Base-by-base conservation (phyloP, 371 early-diverging fungal genomes). In the Syncephalastrum racemosum region DNA sequence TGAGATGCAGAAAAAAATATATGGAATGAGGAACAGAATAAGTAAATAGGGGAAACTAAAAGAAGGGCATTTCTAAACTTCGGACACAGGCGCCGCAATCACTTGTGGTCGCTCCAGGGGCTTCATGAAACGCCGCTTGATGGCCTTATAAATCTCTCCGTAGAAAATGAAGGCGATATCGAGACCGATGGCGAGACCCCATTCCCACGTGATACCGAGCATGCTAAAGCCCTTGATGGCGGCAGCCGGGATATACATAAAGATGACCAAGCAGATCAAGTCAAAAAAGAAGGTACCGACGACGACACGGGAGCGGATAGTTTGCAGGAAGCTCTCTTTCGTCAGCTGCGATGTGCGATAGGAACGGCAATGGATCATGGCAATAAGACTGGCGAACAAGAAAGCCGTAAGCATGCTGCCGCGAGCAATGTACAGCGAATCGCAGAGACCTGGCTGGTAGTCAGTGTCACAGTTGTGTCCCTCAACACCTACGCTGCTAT, bases 211-310 rank as follows among this genome's bases (percentile, higher is more conserved):
- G 25, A 88, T 77, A 27, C 71, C 61, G 42, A 63, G 40, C 61
- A 87, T 82, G 64, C 78, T 81, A 60, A 90, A 88, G 42, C 84
- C 84, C 25, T 64, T 54, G 24, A 70, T 66, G 65, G 88, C 89
- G 40, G 83, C 56, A 0, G 69, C 75, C 1, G 89, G 88, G 14
- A 90, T 76, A 62, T 90, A 90, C 40, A 89, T 63, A 57, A 82
- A 75, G 14, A 87, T 58, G 42, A 87, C 24, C 15, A 84, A 58
- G 16, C 78, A 54, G 19, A 77, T 45, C 16, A 70, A 60, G 15
- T 86, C 88, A 50, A 78, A 55, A 12, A 74, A 42, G 20, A 82
- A 62, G 6, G 84, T 76, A 45, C 67, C 66, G 51, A 82, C 58
- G 43, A 87, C 63, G 39, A 72, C 75, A 41, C 67, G 71, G 68